Base-by-base conservation (phyloP, 2,329 filamentous ascomycete genomes). In the Monascus ruber region DNA sequence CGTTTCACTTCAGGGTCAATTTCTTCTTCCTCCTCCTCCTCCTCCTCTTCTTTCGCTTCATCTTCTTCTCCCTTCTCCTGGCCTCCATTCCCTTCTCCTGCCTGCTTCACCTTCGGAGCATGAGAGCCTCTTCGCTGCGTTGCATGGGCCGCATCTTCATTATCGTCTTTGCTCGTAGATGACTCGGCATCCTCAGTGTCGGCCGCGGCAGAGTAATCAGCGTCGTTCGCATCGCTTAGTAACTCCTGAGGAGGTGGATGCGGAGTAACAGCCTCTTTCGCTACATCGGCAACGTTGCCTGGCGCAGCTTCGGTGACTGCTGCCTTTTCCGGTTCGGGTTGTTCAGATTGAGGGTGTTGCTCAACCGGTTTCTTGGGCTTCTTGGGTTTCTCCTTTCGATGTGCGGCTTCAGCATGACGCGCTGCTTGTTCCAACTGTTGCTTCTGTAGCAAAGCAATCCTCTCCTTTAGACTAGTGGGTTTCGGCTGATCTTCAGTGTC, bases 401-500 rank as follows among this genome's bases (percentile, higher is more conserved):
- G 72, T 17, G 73, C 72, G 10, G 81, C 77, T 31, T 91, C 85
- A 5, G 84, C 83, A 62, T 89, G 83, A 38, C 88, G 74, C 46
- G 82, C 74, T 4, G 88, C 85, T 57, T 91, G 85, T 56, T 96
- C 91, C 58, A 85, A 70, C 62, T 98, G 91, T 60, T 96, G 87
- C 58, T 85, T 89, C 60, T 98, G 91, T 10, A 98, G 70, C 38
- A 94, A 69, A 26, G 91, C 91, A 65, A 98, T 95, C 45, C 91
- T 77, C 60, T 98, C 91, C 63, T 96, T 98, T 45, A 98, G 63
- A 50, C 85, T 95, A 40, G 86, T 84, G 24, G 88, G 86, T 64
- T 96, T 95, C 1, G 89, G 88, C 52, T 85, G 79, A 33, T 93
- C 85, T 40, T 91, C 85, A 4, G 48, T 50, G 4, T 69, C 76